phyloP scores from a whole-genome alignment of 768 basidiomycete genomes.

The Pleurotus cornucopiae region DNA sequence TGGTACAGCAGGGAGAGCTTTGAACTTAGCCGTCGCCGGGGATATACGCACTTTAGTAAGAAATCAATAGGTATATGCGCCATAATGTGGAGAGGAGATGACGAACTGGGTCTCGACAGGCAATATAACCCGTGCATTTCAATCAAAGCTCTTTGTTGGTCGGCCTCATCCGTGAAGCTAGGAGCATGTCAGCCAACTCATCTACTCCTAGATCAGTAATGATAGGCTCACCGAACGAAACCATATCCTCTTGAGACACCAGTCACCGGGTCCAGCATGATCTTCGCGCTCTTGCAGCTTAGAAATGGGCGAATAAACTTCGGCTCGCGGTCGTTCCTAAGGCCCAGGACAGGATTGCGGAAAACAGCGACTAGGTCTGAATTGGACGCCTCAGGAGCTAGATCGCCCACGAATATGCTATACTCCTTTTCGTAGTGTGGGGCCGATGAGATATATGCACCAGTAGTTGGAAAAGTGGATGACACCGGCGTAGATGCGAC shows the following conservation, averaged over 20 bases:
- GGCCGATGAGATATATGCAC: constrained; percentile 26
- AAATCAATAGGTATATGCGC: constrained; percentile 27
- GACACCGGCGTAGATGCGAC: constrained; percentile 27
- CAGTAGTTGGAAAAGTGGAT: constrained; percentile 23
- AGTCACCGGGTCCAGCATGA: constrained; percentile 88
- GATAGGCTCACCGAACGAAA: constrained; percentile 69
- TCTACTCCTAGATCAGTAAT: constrained; percentile 5
- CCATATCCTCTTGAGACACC: constrained; percentile 90
- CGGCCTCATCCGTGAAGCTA: constrained; percentile 84
- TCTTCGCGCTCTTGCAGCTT: constrained; percentile 94
- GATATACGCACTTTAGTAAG: constrained; percentile 74
- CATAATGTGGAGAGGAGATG: constrained; percentile 4
- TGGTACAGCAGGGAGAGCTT: constrained; percentile 43
- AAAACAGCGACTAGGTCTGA: constrained; percentile 94
- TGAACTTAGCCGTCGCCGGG: constrained; percentile 85
- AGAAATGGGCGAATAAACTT: constrained; percentile 86
- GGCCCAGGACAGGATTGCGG: constrained; percentile 82
- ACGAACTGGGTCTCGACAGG: constrained; percentile 81
- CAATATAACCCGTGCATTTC: constrained; percentile 93
- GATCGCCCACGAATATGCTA: constrained; percentile 92
- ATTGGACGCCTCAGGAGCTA: constrained; percentile 90
- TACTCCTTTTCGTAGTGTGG: constrained; percentile 80
- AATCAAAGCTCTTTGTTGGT: constrained; percentile 84
- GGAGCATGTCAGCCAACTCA: constrained; percentile 12
- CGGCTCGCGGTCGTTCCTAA: constrained; percentile 82